Evolutionary conservation across 2,329 filamentous ascomycete species (phyloP).

Genomic region (Cryphonectria nitschkei): DNA sequence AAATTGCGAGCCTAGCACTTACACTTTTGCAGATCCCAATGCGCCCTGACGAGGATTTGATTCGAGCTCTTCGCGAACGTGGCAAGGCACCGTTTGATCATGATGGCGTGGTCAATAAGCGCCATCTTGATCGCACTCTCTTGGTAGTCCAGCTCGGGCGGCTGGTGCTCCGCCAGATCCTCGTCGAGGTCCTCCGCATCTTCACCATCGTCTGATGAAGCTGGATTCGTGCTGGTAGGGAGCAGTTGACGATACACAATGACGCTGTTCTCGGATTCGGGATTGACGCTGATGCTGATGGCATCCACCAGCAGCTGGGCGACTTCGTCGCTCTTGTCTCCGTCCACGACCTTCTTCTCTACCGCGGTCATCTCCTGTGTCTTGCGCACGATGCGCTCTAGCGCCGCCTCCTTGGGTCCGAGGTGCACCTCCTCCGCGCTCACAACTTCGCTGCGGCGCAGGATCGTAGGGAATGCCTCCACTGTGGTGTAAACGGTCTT

Average conservation of each 20-base stretch:
- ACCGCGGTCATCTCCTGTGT: conserved; percentile 80
- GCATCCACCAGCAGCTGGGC: conserved; percentile 74
- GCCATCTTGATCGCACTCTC: conserved; percentile 83
- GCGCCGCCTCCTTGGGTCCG: conserved; percentile 79
- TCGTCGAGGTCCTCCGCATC: conserved; percentile 48
- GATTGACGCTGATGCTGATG: conserved; percentile 75
- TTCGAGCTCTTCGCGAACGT: conserved; percentile 68
- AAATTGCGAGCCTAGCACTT: conserved; percentile 39
- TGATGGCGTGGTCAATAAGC: conserved; percentile 85
- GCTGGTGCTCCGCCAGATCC: conserved; percentile 50
- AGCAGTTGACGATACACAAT: conserved; percentile 77
- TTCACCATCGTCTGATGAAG: conserved; percentile 45
- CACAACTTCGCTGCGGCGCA: conserved; percentile 84
- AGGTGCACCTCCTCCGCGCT: conserved; percentile 68
- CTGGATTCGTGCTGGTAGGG: conserved; percentile 49
- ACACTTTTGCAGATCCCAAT: conserved; percentile 68
- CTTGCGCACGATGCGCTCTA: conserved; percentile 89
- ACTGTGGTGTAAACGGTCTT: conserved; percentile 84
- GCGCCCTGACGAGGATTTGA: conserved; percentile 58
- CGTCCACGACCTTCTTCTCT: conserved; percentile 74
- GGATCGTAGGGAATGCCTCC: conserved; percentile 87
- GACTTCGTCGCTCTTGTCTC: conserved; percentile 65
- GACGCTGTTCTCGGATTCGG: conserved; percentile 75
- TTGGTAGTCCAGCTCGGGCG: conserved; percentile 59
- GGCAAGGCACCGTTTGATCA: conserved; percentile 79